Conservation (phyloP, 2,329 filamentous ascomycete species). For the Cryphonectria nitschkei region DNA sequence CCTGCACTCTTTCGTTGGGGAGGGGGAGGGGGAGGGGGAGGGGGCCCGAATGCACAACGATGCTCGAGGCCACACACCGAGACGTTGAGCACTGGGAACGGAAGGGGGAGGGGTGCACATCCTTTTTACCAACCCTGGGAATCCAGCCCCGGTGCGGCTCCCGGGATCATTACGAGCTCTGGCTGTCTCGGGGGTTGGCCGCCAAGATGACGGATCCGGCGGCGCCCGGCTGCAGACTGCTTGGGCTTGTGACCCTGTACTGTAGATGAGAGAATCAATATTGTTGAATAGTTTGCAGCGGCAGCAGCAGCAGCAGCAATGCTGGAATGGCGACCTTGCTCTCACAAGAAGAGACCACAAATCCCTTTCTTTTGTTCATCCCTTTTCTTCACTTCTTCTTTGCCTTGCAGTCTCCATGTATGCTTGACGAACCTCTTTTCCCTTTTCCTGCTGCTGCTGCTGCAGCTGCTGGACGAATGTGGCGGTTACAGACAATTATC, state of each 20-base stretch:
- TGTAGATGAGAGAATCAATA: background rate
- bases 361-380: background rate
- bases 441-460: background rate
- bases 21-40: too few species aligned
- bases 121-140: background rate
- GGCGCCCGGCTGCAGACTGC: background rate
- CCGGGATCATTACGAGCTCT: constrained; percentile 1
- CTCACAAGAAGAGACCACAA: background rate
- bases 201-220: too few species aligned
- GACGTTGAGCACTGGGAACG: too few species aligned
- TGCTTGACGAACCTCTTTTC: background rate
- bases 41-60: background rate
- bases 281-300: background rate
- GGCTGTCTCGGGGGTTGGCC: too few species aligned
- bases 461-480: background rate
- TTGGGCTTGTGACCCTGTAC: background rate
- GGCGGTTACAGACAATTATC: background rate
- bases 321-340: background rate
- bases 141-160: background rate
- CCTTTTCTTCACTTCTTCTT: background rate
- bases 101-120: background rate
- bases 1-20: background rate
- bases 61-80: background rate
- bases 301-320: too few species aligned
- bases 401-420: background rate